These are phyloP conservation scores for Viola pubescens DNA, from an alignment of 441 rosid genomes.

Conservation along the genomic window DNA sequence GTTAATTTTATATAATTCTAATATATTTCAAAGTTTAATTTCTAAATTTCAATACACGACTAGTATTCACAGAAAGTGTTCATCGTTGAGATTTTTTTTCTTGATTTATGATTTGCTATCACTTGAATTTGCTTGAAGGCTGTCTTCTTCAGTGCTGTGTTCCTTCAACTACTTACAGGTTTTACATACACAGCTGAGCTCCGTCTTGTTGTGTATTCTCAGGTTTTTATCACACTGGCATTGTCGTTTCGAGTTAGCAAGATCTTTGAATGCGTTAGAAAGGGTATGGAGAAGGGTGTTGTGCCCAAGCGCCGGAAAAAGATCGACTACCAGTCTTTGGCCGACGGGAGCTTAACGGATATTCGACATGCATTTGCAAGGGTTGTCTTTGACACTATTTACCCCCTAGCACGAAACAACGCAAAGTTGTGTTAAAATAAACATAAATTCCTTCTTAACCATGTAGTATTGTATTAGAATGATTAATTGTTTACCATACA, in stretches of 20 bases:
- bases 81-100: not conserved
- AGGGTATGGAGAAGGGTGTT: conserved; percentile 19
- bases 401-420: not conserved
- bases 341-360: conserved; percentile 10
- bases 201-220: not conserved
- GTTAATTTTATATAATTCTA: too few relatives aligned
- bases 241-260: conserved; percentile 19
- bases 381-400: conserved; percentile 6
- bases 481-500: too few relatives aligned
- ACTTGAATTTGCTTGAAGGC: not conserved
- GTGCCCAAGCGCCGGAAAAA: conserved; percentile 15
- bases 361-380: conserved; percentile 7
- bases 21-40: not conserved
- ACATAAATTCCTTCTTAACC: too few relatives aligned
- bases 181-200: not conserved
- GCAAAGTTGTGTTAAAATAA: too few relatives aligned
- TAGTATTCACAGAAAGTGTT: not conserved
- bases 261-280: conserved; percentile 31
- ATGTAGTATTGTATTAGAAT: too few relatives aligned
- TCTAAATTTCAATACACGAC: not conserved
- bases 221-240: conserved; percentile 9
- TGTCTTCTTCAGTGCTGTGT: not conserved
- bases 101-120: not conserved
- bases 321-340: conserved; percentile 28
- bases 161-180: not conserved